Percentiles rank a stretch among this genome's conserved stretches.
These are phyloP conservation scores for Protomyces arabidopsidicola DNA, from an alignment of 1,139 yeast species.

Conservation along the genomic window DNA sequence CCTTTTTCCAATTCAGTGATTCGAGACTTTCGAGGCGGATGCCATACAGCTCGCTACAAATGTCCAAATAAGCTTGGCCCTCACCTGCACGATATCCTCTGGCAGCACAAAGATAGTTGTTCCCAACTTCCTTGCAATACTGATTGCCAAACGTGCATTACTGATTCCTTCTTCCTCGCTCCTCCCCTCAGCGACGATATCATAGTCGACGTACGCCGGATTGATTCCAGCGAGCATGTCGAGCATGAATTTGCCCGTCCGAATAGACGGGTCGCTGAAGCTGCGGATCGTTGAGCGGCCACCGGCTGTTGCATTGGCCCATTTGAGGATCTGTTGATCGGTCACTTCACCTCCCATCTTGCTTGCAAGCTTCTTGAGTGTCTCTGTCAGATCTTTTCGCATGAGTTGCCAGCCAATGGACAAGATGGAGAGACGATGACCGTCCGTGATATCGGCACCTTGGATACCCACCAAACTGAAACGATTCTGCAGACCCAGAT, in stretches of 20 bases:
- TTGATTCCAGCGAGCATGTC: conserved; percentile 90
- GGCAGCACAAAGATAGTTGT: conserved; percentile 98
- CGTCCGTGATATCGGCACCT: conserved; percentile 96
- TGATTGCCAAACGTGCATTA: conserved; percentile 87
- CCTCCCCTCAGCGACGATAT: conserved; percentile 70
- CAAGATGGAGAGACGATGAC: conserved; percentile 78
- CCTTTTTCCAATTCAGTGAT: not conserved
- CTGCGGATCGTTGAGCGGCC: conserved; percentile 68
- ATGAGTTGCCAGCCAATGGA: conserved; percentile 99
- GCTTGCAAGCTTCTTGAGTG: conserved; percentile 63
- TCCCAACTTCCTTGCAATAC: conserved; percentile 96
- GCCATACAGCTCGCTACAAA: conserved; percentile 91
- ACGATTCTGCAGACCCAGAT: conserved; percentile 83
- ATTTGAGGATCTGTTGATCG: conserved; percentile 78
- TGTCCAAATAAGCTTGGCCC: conserved; percentile 86
- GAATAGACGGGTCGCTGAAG: conserved; percentile 71
- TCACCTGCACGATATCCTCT: conserved; percentile 96
- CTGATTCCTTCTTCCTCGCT: conserved; percentile 85
- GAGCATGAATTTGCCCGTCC: conserved; percentile 74
- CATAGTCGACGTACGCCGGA: conserved; percentile 97
- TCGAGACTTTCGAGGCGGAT: not conserved
- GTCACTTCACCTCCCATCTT: conserved; percentile 68
- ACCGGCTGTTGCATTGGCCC: conserved; percentile 84
- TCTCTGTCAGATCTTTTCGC: conserved; percentile 89
- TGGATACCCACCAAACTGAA: conserved; percentile 96